A percentile compares a stretch with the other conserved stretches of the same genome.
Conservation (phyloP, 1,284 basidiomycete species). For the Fistulinella cinereoalba region DNA sequence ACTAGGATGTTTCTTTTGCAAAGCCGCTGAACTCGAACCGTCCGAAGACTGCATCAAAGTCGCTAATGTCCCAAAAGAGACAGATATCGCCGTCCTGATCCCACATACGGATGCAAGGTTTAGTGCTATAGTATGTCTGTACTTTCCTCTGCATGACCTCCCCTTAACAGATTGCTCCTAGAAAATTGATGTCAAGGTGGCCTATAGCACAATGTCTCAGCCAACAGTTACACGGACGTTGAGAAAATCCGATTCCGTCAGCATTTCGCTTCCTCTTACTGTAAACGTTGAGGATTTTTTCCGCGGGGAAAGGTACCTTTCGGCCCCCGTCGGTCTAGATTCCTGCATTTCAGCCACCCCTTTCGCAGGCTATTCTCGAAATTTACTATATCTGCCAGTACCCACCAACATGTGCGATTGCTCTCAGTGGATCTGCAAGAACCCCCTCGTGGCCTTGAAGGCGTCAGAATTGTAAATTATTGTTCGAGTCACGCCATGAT, state of each 20-base stretch:
- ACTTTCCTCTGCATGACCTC: neutral
- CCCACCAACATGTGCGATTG: slow-evolving; percentile 69
- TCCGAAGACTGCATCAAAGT: slow-evolving; percentile 47
- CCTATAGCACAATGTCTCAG: slow-evolving; percentile 59
- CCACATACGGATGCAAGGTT: slow-evolving; percentile 61
- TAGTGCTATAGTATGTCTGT: slow-evolving; percentile 49
- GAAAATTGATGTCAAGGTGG: slow-evolving; percentile 61
- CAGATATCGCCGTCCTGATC: slow-evolving; percentile 47
- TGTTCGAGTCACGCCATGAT: slow-evolving; percentile 40
- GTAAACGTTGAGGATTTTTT: slow-evolving; percentile 89
- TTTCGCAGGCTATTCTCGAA: slow-evolving; percentile 67
- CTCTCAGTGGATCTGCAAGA: slow-evolving; percentile 52
- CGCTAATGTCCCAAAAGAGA: slow-evolving; percentile 43
- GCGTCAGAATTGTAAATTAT: slow-evolving; percentile 51
- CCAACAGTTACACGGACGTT: slow-evolving; percentile 52
- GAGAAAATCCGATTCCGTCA: slow-evolving; percentile 50
- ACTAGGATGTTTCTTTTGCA: too few relatives aligned
- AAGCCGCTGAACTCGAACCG: slow-evolving; percentile 31
- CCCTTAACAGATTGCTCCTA: slow-evolving; percentile 27
- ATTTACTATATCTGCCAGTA: slow-evolving; percentile 74
- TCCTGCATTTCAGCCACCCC: slow-evolving; percentile 2
- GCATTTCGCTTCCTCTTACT: slow-evolving; percentile 68
- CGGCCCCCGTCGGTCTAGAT: neutral
- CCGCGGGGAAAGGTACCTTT: slow-evolving; percentile 57
- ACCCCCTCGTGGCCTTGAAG: slow-evolving; percentile 41